Base-by-base conservation (phyloP, 83 land plant genomes). In the Picea mariana region DNA sequence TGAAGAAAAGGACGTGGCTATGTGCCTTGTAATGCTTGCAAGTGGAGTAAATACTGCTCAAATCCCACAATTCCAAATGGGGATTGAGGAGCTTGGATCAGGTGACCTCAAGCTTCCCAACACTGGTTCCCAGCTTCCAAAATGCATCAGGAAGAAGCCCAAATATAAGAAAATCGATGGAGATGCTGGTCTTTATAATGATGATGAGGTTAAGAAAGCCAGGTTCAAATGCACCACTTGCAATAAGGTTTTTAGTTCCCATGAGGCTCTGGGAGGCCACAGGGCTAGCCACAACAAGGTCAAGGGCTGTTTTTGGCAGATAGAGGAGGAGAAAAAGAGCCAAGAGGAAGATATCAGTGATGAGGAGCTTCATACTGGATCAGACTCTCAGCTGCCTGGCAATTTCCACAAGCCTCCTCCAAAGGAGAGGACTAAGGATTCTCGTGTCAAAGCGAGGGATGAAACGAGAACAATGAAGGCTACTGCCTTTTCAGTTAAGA, bases 201-300 rank as follows among this genome's bases (percentile, higher is more conserved):
- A 34, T 34, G 34, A 34, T 26, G 58, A 63, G 18, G 66, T 67
- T 83, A 71, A 71, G 75, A 71, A 71, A 71, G 40, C 75, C 49
- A 40, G 75, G 87, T 92, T 87, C 79, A 92, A 92, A 67, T 92
- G 94, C 83, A 89, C 88, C 73, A 89, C 92, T 18, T 92, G 94
- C 85, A 92, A 92, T 84, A 90, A 88, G 77, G 91, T 89, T 21
- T 92, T 92, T 85, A 83, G 76, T 79, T 34, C 34, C 34, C 34
- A 34, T 34, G 34, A 34, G 34, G 34, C 34, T 34, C 34, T 34
- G 34, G 34, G 94, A 12, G 94, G 94, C 9, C 94, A 92, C 86
- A 73, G 94, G 40, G 92, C 94, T 21, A 92, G 94, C 82, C 94
- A 92, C 85, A 92, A 92, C 84, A 92, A 92, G 73, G 92, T 92